Conservation (phyloP, 2,329 filamentous ascomycete genomes). For the Zasmidium angulare region DNA sequence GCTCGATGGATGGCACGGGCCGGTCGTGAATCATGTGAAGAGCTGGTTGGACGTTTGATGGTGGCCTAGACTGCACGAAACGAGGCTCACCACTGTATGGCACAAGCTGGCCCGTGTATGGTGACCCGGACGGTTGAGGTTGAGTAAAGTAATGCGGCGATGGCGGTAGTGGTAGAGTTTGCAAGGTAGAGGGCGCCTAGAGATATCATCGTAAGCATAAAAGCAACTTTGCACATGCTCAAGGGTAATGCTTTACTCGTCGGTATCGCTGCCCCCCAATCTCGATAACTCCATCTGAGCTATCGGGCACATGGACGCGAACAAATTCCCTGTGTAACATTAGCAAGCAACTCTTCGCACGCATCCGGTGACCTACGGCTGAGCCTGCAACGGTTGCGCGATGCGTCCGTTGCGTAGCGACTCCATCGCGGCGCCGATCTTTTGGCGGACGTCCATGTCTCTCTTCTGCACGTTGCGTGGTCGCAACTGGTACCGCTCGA, state of each 20-base stretch:
- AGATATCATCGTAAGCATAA: background rate
- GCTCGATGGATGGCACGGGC: conserved; percentile 26
- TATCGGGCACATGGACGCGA: conserved; percentile 18
- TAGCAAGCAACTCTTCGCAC: background rate
- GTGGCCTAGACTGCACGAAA: conserved; percentile 1
- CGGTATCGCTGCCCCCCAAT: conserved; percentile 17
- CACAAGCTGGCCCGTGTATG: too few relatives aligned
- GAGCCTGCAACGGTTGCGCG: background rate
- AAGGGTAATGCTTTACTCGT: background rate
- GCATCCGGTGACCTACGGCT: background rate
- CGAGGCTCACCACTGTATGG: background rate
- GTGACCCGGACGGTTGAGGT: background rate
- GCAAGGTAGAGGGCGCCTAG: background rate
- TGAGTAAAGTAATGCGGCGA: background rate
- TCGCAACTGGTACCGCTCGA: conserved; percentile 19
- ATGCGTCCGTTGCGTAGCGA: conserved; percentile 19
- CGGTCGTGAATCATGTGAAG: conserved; percentile 15
- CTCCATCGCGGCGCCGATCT: conserved; percentile 21
- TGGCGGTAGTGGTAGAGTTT: background rate
- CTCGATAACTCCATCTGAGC: conserved; percentile 11
- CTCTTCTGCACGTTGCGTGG: conserved; percentile 14
- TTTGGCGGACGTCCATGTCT: conserved; percentile 18
- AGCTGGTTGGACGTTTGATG: conserved; percentile 4
- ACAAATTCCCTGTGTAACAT: conserved; percentile 14
- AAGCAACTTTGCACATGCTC: background rate